Percentiles rank a stretch among this genome's conserved stretches.
These are phyloP conservation scores for Taiwanofungus camphoratus DNA, from an alignment of 1,284 basidiomycete species.

Conservation along the genomic window DNA sequence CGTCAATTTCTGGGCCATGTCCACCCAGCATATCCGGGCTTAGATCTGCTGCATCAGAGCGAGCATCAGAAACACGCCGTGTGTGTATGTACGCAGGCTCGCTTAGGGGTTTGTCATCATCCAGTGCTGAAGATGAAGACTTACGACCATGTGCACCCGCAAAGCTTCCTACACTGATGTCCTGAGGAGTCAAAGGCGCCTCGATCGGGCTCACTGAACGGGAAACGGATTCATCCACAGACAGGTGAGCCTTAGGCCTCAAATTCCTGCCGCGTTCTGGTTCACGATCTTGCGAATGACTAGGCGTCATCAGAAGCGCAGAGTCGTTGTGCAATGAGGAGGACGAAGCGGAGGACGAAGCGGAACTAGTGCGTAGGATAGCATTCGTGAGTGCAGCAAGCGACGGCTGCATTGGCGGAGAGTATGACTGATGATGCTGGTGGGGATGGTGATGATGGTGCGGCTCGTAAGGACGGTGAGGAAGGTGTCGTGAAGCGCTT, in stretches of 20 bases:
- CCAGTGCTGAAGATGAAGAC: neutral
- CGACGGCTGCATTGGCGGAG: conserved; percentile 16
- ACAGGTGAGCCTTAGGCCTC: conserved; percentile 9
- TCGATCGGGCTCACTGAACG: conserved; percentile 23
- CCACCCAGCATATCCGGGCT: neutral
- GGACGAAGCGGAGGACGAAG: conserved; percentile 20
- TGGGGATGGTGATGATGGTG: conserved; percentile 14
- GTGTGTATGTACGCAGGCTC: neutral
- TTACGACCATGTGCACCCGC: neutral
- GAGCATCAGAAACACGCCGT: neutral
- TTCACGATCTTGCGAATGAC: conserved; percentile 14
- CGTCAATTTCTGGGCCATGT: neutral
- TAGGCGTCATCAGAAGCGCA: conserved; percentile 25
- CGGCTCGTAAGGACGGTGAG: conserved; percentile 17
- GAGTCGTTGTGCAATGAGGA: conserved; percentile 28
- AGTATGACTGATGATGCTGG: conserved; percentile 11
- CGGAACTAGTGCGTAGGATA: conserved; percentile 23
- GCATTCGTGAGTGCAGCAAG: conserved; percentile 20
- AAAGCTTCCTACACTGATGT: neutral
- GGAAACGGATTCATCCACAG: conserved; percentile 8
- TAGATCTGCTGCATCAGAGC: neutral
- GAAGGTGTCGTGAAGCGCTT: conserved; percentile 20
- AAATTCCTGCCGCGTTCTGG: conserved; percentile 14
- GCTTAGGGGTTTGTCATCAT: neutral
- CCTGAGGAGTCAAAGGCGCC: conserved; percentile 7